Base-by-base conservation (phyloP, 129 eudicot species). In the Deinandra increscens region DNA sequence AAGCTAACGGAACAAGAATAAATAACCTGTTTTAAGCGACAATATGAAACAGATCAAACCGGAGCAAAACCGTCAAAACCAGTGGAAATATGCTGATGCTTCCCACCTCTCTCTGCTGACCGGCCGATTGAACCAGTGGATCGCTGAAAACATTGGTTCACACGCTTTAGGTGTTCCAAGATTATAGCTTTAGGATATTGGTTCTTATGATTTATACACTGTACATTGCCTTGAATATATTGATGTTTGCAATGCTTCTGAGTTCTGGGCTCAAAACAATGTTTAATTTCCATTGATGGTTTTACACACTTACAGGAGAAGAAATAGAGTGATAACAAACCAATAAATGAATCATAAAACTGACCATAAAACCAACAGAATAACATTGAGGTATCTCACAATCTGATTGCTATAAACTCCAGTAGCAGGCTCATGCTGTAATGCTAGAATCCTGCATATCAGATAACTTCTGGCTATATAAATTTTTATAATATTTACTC, bases 371-470 rank as follows among this genome's bases (percentile, higher is more conserved):
- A 58, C 70, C 60, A 45, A 43, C 42, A 29, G 2, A 26, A 29
- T n/a, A 69, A 53, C 67, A 71, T 44, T 15, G 59, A 72, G 69
- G 59, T 72, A 34, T 46, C 69, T 45, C 60, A 45, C 77, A 72
- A 49, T 62, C 50, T 56, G 50, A 34, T 75, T 26, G 54, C 53
- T 37, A 12, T 38, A 31, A 60, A 15, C 66, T 60, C 45, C 66
- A 17, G 66, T 60, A 7, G 4, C 6, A 5, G 59, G 64, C 15
- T 68, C 56, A 68, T 31, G 80, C 69, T 38, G 69, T 63, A 37
- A 76, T 76, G 61, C 80, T 68, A 31, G 80, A 76, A 68, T 76
- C 75, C 80, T 76, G 74, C 72, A 76, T 48, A 48, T 6, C 63
- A 0, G 15, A 68, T 2, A 69, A 18, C 49, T 37, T n/a, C 39